Conservation (phyloP, 2,329 filamentous ascomycete genomes). For the Metarhizium humberi region DNA sequence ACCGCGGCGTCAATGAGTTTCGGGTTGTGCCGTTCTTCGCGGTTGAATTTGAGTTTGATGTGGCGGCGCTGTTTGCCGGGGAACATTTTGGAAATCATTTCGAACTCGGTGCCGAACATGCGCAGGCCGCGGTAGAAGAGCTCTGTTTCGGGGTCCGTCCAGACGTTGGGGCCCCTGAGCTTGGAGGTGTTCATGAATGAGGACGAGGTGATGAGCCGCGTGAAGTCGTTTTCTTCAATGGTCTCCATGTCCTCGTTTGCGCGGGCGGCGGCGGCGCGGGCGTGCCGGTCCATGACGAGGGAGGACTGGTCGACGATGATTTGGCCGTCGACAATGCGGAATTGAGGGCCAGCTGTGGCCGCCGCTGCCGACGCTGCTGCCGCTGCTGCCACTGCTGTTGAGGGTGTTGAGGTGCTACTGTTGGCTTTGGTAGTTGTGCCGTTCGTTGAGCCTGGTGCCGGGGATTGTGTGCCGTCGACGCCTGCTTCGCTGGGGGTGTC, state of each 20-base stretch:
- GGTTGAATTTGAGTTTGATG: slow-evolving; percentile 75
- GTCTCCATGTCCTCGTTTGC: slow-evolving; percentile 46
- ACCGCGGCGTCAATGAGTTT: slow-evolving; percentile 55
- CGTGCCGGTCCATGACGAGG: slow-evolving; percentile 59
- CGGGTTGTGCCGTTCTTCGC: slow-evolving; percentile 63
- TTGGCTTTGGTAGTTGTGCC: slow-evolving; percentile 4
- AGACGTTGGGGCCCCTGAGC: slow-evolving; percentile 53
- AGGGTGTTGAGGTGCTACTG: slow-evolving; percentile 7
- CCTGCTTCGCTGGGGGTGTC: slow-evolving; percentile 14
- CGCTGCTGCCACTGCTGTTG: neutral
- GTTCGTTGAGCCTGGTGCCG: slow-evolving; percentile 4
- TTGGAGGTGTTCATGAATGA: slow-evolving; percentile 57
- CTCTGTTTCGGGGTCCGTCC: slow-evolving; percentile 63
- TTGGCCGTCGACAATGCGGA: slow-evolving; percentile 61
- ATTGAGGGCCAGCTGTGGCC: slow-evolving; percentile 36
- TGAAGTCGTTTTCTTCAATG: slow-evolving; percentile 72
- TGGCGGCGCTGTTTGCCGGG: slow-evolving; percentile 60
- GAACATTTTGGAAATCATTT: slow-evolving; percentile 71
- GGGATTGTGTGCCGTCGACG: slow-evolving; percentile 9
- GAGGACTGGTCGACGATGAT: slow-evolving; percentile 63
- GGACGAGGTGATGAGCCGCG: slow-evolving; percentile 57
- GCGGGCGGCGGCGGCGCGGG: slow-evolving; percentile 43
- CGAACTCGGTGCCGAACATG: slow-evolving; percentile 77
- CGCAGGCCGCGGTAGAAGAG: slow-evolving; percentile 66
- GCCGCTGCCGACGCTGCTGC: slow-evolving; percentile 12